phyloP scores from a whole-genome alignment of 2,329 filamentous ascomycete species.

The Ophioceras dolichostomum region DNA sequence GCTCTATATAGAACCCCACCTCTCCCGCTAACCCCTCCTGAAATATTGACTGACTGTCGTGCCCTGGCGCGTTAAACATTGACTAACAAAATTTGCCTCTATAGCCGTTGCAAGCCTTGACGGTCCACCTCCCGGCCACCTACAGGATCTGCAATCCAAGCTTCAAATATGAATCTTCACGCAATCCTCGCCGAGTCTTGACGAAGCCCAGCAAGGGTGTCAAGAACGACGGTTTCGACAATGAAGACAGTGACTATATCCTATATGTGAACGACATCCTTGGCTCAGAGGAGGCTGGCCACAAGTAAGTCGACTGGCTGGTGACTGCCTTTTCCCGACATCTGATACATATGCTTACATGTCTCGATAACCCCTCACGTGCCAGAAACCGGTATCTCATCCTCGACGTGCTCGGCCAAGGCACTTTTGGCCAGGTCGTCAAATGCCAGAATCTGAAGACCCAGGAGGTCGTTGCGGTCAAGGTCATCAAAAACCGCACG shows the following conservation, averaged over 20 bases:
- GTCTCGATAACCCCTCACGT: too few relatives aligned
- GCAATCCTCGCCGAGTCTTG: slow-evolving; percentile 87
- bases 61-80: neutral
- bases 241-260: slow-evolving; percentile 98
- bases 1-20: too few relatives aligned
- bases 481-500: slow-evolving; percentile 97
- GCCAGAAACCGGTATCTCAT: slow-evolving; percentile 90
- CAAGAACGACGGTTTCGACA: slow-evolving; percentile 98
- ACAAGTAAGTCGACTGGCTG: slow-evolving; percentile 68
- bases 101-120: slow-evolving; percentile 89
- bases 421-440: slow-evolving; percentile 96
- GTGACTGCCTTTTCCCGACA: too few relatives aligned
- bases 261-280: slow-evolving; percentile 98
- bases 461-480: slow-evolving; percentile 95
- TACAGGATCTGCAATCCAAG: slow-evolving; percentile 97
- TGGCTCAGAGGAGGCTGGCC: slow-evolving; percentile 92
- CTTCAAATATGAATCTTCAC: slow-evolving; percentile 97
- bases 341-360: slow-evolving; percentile 6
- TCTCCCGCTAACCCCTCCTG: slow-evolving; percentile 1
- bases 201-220: slow-evolving; percentile 97
- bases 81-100: too few relatives aligned
- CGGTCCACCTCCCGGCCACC: slow-evolving; percentile 81
- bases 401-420: slow-evolving; percentile 90
- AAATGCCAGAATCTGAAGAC: slow-evolving; percentile 99
- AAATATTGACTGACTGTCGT: neutral